phyloP scores from a whole-genome alignment of 2,329 filamentous ascomycete genomes.

The Neopestalotiopsis sp. region DNA sequence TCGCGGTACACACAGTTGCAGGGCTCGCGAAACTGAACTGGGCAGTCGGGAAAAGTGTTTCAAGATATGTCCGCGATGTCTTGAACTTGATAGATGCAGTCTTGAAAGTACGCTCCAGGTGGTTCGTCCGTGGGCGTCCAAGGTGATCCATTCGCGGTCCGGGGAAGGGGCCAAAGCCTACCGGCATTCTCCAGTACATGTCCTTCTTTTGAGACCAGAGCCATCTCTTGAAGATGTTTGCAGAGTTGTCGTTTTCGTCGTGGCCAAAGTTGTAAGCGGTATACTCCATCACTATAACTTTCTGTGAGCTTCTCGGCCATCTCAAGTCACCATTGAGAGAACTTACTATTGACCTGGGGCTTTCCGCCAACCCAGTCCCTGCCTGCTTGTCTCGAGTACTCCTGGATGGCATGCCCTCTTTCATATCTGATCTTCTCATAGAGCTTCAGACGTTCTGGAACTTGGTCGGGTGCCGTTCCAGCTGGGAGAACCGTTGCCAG shows the following conservation, averaged over 20 bases:
- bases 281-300: slow-evolving; percentile 42
- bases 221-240: slow-evolving; percentile 54
- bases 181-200: slow-evolving; percentile 49
- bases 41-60: slow-evolving; percentile 50
- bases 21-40: slow-evolving; percentile 47
- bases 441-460: slow-evolving; percentile 60
- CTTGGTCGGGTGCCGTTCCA: slow-evolving; percentile 47
- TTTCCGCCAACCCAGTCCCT: slow-evolving; percentile 46
- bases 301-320: slow-evolving; percentile 7
- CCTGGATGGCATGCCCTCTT: slow-evolving; percentile 62
- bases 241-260: slow-evolving; percentile 62
- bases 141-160: slow-evolving; percentile 45
- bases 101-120: slow-evolving; percentile 40
- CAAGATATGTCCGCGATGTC: slow-evolving; percentile 52
- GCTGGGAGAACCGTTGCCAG: slow-evolving; percentile 59
- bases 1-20: slow-evolving; percentile 49
- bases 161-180: slow-evolving; percentile 51
- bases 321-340: not conserved
- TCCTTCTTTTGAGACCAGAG: slow-evolving; percentile 43
- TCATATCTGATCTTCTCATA: slow-evolving; percentile 64
- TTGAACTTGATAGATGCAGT: slow-evolving; percentile 56
- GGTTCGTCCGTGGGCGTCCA: slow-evolving; percentile 26
- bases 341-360: slow-evolving; percentile 46
- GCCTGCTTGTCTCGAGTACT: slow-evolving; percentile 58
- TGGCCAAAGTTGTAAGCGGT: slow-evolving; percentile 60